Evolutionary conservation across 495 filamentous ascomycete species (phyloP).

Genomic region (Neurospora sp.): DNA sequence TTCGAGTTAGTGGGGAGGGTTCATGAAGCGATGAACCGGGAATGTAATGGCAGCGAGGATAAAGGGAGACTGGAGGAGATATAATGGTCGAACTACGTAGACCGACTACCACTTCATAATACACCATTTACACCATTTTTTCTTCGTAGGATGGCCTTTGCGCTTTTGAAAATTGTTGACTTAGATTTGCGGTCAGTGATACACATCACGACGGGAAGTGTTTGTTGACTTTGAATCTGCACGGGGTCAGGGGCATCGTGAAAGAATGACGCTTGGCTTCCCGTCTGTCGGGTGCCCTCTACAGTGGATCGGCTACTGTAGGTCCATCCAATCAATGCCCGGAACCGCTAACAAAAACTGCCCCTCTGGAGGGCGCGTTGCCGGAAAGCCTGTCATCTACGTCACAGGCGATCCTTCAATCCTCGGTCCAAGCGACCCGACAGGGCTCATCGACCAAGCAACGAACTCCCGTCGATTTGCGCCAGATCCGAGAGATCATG

Average conservation of each 20-base stretch:
- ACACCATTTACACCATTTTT: too few relatives aligned
- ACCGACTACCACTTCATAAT: too few relatives aligned
- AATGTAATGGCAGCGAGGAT: background rate
- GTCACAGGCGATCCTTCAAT: background rate
- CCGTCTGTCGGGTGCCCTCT: background rate
- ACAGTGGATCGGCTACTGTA: background rate
- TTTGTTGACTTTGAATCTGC: background rate
- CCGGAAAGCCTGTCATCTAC: background rate
- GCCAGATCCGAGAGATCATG: background rate
- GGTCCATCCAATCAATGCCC: background rate
- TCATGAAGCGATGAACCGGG: background rate
- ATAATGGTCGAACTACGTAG: background rate
- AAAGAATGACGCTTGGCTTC: background rate
- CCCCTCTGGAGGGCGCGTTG: background rate
- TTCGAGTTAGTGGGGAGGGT: background rate
- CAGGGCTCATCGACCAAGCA: background rate
- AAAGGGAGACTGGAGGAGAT: background rate
- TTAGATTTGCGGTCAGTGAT: background rate
- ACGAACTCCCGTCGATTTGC: background rate
- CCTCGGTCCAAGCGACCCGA: background rate
- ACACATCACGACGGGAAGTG: background rate
- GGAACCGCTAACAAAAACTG: background rate
- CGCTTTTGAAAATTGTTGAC: too few relatives aligned
- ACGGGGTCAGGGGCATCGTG: background rate
- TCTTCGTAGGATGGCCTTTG: too few relatives aligned